Evolutionary conservation across 2,329 filamentous ascomycete genomes (phyloP).

Genomic region (Gremmenia infestans): DNA sequence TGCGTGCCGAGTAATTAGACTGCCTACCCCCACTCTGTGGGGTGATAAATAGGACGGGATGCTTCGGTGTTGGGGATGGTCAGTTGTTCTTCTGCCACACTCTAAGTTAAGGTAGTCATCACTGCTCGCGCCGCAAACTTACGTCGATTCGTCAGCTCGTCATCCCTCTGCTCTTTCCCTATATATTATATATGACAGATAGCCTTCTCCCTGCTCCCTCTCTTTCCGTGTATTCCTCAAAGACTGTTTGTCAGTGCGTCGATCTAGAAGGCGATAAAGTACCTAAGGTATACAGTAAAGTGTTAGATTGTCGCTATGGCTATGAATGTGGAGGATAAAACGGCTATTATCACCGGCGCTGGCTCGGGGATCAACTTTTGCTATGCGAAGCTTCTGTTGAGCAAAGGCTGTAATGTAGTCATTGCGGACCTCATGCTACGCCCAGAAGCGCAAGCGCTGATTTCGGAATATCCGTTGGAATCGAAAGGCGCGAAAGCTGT

Average conservation of each 20-base stretch:
- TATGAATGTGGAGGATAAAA: conserved; percentile 38
- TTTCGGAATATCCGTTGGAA: conserved; percentile 12
- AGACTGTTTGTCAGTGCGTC: neutral
- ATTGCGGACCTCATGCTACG: conserved; percentile 41
- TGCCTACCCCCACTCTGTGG: too few relatives aligned
- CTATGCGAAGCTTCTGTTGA: conserved; percentile 40
- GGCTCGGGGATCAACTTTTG: conserved; percentile 48
- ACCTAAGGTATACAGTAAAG: too few relatives aligned
- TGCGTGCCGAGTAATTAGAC: too few relatives aligned
- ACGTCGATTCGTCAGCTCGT: neutral
- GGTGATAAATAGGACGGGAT: too few relatives aligned
- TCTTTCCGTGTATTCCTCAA: neutral
- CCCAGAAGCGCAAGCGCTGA: conserved; percentile 37
- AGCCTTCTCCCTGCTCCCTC: neutral
- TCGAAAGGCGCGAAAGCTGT: conserved; percentile 29
- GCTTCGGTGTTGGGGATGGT: too few relatives aligned
- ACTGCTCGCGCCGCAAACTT: too few relatives aligned
- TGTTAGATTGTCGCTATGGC: conserved; percentile 15
- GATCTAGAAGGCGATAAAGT: neutral
- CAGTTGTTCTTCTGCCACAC: too few relatives aligned
- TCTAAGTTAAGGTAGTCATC: too few relatives aligned
- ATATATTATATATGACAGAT: neutral
- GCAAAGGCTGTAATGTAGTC: conserved; percentile 40
- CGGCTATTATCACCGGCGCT: conserved; percentile 50
- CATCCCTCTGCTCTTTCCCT: neutral